These are phyloP conservation scores for Pseudogymnoascus pannorum DNA, from an alignment of 2,329 filamentous ascomycete species.

Conservation along the genomic window DNA sequence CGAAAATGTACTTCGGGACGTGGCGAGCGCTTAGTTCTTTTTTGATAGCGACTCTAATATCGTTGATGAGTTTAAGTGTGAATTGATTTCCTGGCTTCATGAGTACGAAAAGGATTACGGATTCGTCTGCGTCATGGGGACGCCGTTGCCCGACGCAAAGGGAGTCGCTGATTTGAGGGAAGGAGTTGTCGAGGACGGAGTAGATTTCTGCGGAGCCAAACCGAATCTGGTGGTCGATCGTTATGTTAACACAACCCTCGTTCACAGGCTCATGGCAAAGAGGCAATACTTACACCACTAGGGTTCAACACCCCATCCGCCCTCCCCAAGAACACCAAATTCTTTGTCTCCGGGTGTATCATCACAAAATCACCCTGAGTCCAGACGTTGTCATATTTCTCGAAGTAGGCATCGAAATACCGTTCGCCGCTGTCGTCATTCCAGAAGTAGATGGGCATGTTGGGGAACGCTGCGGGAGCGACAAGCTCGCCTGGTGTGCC, in stretches of 20 bases:
- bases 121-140: slow-evolving; percentile 46
- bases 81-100: slow-evolving; percentile 45
- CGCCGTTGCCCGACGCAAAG: slow-evolving; percentile 69
- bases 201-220: slow-evolving; percentile 81
- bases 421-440: slow-evolving; percentile 35
- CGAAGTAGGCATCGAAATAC: slow-evolving; percentile 56
- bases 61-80: slow-evolving; percentile 14
- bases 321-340: slow-evolving; percentile 59
- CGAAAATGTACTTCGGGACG: slow-evolving; percentile 71
- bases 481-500: slow-evolving; percentile 72
- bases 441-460: slow-evolving; percentile 63
- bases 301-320: slow-evolving; percentile 78
- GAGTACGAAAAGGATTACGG: slow-evolving; percentile 48
- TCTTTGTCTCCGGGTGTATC: slow-evolving; percentile 59
- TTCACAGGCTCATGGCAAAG: too few species aligned
- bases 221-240: too few species aligned
- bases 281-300: slow-evolving; percentile 52
- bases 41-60: slow-evolving; percentile 24
- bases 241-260: too few species aligned
- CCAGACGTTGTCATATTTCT: slow-evolving; percentile 62
- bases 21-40: slow-evolving; percentile 63
- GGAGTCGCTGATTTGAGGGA: slow-evolving; percentile 46
- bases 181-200: slow-evolving; percentile 59
- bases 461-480: slow-evolving; percentile 63
- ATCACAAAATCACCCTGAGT: slow-evolving; percentile 76